Percentiles rank a stretch among this genome's conserved stretches.
Conservation (phyloP, 495 filamentous ascomycete species). For the Talaromyces stipitatus region DNA sequence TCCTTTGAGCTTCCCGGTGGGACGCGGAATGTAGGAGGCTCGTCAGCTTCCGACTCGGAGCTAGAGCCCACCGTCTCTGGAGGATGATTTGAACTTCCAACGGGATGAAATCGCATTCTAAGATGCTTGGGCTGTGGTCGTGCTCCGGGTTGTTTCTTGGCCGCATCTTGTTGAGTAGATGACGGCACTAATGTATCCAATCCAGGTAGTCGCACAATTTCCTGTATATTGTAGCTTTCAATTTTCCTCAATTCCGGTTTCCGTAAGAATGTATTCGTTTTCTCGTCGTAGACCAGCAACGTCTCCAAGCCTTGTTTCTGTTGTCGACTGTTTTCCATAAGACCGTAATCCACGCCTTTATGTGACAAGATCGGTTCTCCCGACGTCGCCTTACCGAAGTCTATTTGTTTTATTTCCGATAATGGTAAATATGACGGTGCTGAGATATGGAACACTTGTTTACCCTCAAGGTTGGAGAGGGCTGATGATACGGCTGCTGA, state of each 20-base stretch:
- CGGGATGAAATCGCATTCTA: constrained; percentile 52
- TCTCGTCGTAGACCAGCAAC: constrained; percentile 29
- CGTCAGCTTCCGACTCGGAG: constrained; percentile 36
- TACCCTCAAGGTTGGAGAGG: constrained; percentile 33
- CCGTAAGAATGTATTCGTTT: constrained; percentile 23
- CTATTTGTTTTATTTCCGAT: constrained; percentile 35
- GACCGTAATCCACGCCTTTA: constrained; percentile 36
- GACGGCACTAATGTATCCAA: constrained; percentile 25
- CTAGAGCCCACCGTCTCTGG: constrained; percentile 41
- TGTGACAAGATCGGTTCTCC: constrained; percentile 34
- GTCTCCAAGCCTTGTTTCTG: constrained; percentile 23
- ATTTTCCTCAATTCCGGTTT: constrained; percentile 21
- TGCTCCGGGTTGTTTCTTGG: constrained; percentile 20
- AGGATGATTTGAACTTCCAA: constrained; percentile 37
- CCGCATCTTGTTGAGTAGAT: constrained; percentile 32
- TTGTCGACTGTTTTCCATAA: constrained; percentile 35
- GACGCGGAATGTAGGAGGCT: constrained; percentile 31
- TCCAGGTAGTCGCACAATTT: constrained; percentile 31
- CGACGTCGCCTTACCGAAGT: constrained; percentile 30
- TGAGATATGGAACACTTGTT: constrained; percentile 37
- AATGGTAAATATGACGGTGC: constrained; percentile 36
- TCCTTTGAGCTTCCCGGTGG: constrained; percentile 17
- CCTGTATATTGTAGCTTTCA: constrained; percentile 39
- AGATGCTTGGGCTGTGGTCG: constrained; percentile 49
- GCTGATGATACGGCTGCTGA: constrained; percentile 28